Conservation (phyloP, 2,329 filamentous ascomycete species). For the Leptographium wingfieldii region DNA sequence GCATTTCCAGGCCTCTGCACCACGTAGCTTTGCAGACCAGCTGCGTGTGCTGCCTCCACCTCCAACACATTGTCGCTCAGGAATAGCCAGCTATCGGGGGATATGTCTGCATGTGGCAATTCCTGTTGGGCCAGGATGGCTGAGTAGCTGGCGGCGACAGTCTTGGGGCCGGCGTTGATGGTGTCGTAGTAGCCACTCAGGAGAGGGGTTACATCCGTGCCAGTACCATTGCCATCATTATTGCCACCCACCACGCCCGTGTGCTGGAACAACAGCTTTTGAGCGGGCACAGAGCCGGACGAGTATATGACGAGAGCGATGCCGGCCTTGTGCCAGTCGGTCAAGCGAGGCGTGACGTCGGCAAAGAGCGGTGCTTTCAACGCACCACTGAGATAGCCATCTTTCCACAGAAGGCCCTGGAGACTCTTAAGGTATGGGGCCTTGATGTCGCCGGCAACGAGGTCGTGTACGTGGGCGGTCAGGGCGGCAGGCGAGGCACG, state of each 20-base stretch:
- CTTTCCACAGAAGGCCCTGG: conserved; percentile 67
- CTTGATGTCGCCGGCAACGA: conserved; percentile 63
- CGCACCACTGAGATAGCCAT: conserved; percentile 57
- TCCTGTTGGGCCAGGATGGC: conserved; percentile 32
- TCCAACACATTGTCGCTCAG: conserved; percentile 68
- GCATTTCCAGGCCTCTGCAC: conserved; percentile 61
- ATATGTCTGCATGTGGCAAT: conserved; percentile 18
- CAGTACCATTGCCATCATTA: conserved; percentile 14
- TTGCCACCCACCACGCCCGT: conserved; percentile 29
- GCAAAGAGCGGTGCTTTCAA: conserved; percentile 62
- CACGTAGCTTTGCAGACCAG: conserved; percentile 51
- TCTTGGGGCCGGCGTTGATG: conserved; percentile 66
- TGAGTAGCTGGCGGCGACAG: conserved; percentile 51
- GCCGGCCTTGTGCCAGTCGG: conserved; percentile 41
- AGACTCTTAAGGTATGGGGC: conserved; percentile 65
- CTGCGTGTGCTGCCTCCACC: conserved; percentile 47
- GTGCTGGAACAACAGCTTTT: conserved; percentile 67
- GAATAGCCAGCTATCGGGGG: conserved; percentile 54
- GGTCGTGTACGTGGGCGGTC: conserved; percentile 53
- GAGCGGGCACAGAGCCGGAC: conserved; percentile 66
- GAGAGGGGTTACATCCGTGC: conserved; percentile 41
- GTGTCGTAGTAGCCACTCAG: conserved; percentile 67
- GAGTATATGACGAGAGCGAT: conserved; percentile 65
- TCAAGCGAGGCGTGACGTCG: conserved; percentile 56
- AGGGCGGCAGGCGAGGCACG: conserved; percentile 46